Evolutionary conservation across 192 early-diverging fungal genomes (phyloP).

Genomic region (Coemansia sp.): DNA sequence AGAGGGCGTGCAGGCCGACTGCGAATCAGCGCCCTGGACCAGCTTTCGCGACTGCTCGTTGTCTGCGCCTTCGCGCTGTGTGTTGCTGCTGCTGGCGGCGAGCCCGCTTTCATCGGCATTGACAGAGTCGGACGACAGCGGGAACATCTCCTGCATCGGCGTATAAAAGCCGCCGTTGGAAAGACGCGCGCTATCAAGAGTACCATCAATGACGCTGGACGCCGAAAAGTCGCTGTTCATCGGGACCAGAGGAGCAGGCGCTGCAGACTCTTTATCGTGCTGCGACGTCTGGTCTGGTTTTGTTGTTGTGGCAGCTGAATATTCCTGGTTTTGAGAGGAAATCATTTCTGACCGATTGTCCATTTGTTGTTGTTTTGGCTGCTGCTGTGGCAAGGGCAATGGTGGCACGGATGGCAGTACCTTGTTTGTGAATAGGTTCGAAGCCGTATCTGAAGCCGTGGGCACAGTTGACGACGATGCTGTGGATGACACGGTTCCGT

Average conservation of each 20-base stretch:
- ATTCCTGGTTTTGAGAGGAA: background rate
- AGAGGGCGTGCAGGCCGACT: slow-evolving; percentile 15
- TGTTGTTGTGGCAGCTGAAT: background rate
- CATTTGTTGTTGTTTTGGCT: slow-evolving; percentile 6
- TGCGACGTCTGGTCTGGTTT: background rate
- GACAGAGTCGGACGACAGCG: slow-evolving; percentile 18
- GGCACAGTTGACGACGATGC: slow-evolving; percentile 9
- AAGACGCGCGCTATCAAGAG: background rate
- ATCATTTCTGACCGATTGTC: slow-evolving; percentile 1
- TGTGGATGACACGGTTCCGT: slow-evolving; percentile 17
- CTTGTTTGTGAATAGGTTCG: slow-evolving; percentile 30
- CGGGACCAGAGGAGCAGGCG: background rate
- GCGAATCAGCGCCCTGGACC: slow-evolving; percentile 30
- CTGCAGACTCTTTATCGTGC: background rate
- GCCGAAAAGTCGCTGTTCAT: slow-evolving; percentile 8
- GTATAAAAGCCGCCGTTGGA: slow-evolving; percentile 27
- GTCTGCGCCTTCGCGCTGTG: slow-evolving; percentile 10
- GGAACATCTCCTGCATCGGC: slow-evolving; percentile 47
- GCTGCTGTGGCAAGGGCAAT: slow-evolving; percentile 1
- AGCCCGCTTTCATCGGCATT: slow-evolving; percentile 3
- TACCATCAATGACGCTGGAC: slow-evolving; percentile 2
- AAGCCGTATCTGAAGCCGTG: background rate
- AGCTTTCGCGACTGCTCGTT: slow-evolving; percentile 8
- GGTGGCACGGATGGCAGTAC: slow-evolving; percentile 33
- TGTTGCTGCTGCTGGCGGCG: background rate